Evolutionary conservation across 139 green algal species (phyloP).

Genomic region (Chlorella sorokiniana): DNA sequence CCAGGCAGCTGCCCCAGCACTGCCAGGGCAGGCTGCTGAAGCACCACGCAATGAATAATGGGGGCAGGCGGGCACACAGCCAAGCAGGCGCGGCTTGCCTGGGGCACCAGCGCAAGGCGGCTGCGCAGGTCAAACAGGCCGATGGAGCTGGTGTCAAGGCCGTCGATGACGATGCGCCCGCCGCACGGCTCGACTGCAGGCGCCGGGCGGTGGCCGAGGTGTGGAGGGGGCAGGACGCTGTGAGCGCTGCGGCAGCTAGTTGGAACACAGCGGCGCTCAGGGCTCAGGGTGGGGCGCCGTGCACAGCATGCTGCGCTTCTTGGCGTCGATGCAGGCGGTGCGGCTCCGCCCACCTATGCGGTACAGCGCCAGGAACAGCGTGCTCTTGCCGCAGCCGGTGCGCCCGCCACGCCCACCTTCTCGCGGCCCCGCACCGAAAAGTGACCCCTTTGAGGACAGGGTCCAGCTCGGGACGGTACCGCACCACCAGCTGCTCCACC

Average conservation of each 20-base stretch:
- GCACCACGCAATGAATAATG: too few species aligned
- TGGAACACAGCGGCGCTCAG: too few species aligned
- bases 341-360: constrained; percentile 31
- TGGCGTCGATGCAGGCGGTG: neutral
- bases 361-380: constrained; percentile 70
- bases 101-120: constrained; percentile 67
- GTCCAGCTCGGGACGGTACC: constrained; percentile 85
- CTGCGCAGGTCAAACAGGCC: constrained; percentile 71
- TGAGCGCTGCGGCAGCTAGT: too few species aligned
- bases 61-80: neutral
- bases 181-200: constrained; percentile 65
- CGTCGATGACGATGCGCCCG: constrained; percentile 88
- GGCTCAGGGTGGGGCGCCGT: too few species aligned
- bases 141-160: constrained; percentile 78
- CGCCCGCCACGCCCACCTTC: constrained; percentile 55
- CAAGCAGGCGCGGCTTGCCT: constrained; percentile 31
- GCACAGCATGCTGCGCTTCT: too few species aligned
- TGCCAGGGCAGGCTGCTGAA: constrained; percentile 2
- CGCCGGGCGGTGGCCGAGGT: too few species aligned
- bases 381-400: constrained; percentile 68
- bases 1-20: too few species aligned
- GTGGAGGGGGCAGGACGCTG: neutral
- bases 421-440: constrained; percentile 46
- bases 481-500: constrained; percentile 72
- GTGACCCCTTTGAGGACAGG: constrained; percentile 85